Evolutionary conservation across 768 basidiomycete genomes (phyloP).

Genomic region (Guyanaporus albipodus): DNA sequence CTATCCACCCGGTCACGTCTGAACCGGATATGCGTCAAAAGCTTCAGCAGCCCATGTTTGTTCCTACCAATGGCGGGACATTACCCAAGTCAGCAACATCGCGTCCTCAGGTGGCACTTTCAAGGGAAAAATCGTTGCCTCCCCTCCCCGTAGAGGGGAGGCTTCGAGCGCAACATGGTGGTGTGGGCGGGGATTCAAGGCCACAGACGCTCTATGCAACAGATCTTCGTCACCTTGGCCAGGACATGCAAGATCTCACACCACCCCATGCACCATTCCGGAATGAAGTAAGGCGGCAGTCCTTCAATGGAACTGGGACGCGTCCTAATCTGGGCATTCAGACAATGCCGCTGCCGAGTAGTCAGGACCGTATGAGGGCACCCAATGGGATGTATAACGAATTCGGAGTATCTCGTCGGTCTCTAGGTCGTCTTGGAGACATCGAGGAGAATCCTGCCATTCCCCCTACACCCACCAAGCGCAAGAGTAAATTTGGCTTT

Average conservation of each 20-base stretch:
- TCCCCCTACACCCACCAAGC: slow-evolving; percentile 46
- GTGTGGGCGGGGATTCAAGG: slow-evolving; percentile 39
- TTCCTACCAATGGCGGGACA: slow-evolving; percentile 31
- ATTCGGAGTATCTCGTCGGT: slow-evolving; percentile 65
- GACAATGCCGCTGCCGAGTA: slow-evolving; percentile 43
- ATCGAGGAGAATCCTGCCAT: slow-evolving; percentile 26
- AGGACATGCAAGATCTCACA: slow-evolving; percentile 44
- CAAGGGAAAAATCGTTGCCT: slow-evolving; percentile 72
- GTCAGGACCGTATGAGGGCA: slow-evolving; percentile 32
- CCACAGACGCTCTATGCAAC: slow-evolving; percentile 65
- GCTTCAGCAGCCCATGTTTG: slow-evolving; percentile 34
- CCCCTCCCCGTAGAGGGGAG: slow-evolving; percentile 63
- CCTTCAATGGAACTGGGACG: slow-evolving; percentile 65
- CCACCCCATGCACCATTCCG: slow-evolving; percentile 67
- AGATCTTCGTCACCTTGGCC: slow-evolving; percentile 50
- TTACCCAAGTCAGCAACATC: slow-evolving; percentile 20
- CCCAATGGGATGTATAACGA: slow-evolving; percentile 57
- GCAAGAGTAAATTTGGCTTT: slow-evolving; percentile 73
- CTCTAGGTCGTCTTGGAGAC: slow-evolving; percentile 40
- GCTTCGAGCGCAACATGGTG: slow-evolving; percentile 34
- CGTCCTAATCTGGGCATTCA: slow-evolving; percentile 51
- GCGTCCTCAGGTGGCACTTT: slow-evolving; percentile 24
- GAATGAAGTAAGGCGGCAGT: slow-evolving; percentile 63
- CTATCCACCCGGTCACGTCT: slow-evolving; percentile 51
- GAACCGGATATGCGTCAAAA: slow-evolving; percentile 61